Evolutionary conservation across 345 rosid species (phyloP).

Genomic region (Gossypium stocksii): DNA sequence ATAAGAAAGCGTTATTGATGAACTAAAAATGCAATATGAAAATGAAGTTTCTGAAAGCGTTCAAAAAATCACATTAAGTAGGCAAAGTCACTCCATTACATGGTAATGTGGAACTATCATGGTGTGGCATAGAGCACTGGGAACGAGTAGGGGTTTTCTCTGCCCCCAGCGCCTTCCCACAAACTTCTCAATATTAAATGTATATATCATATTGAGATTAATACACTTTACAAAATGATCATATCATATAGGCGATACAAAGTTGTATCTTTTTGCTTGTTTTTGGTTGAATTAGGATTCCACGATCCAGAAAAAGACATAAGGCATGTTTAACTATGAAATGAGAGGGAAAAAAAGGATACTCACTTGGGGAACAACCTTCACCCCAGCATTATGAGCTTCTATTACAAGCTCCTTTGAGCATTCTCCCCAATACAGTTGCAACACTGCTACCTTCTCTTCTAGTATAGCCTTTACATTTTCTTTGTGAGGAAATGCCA

Average conservation of each 20-base stretch:
- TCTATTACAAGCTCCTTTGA: constrained; percentile 53
- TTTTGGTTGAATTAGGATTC: neutral
- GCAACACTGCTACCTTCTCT: constrained; percentile 74
- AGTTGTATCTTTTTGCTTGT: neutral
- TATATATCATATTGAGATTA: neutral
- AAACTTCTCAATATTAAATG: neutral
- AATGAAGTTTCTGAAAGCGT: neutral
- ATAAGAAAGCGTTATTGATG: neutral
- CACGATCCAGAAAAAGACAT: neutral
- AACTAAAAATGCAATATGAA: neutral
- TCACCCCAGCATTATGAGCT: constrained; percentile 65
- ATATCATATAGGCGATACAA: neutral
- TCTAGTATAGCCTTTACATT: constrained; percentile 61
- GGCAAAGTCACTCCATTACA: neutral
- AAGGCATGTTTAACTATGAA: neutral
- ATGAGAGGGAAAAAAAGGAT: neutral
- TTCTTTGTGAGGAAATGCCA: constrained; percentile 73
- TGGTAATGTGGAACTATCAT: neutral
- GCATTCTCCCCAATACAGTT: constrained; percentile 80
- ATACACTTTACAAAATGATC: neutral
- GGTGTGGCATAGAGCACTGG: neutral
- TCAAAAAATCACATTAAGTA: neutral
- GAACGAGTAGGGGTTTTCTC: neutral
- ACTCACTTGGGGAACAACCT: constrained; percentile 79
- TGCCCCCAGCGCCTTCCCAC: neutral